A percentile compares a stretch with the other conserved stretches of the same genome.
Evolutionary conservation across 1,284 basidiomycete species (phyloP).

Genomic region (Naganishia sp.): DNA sequence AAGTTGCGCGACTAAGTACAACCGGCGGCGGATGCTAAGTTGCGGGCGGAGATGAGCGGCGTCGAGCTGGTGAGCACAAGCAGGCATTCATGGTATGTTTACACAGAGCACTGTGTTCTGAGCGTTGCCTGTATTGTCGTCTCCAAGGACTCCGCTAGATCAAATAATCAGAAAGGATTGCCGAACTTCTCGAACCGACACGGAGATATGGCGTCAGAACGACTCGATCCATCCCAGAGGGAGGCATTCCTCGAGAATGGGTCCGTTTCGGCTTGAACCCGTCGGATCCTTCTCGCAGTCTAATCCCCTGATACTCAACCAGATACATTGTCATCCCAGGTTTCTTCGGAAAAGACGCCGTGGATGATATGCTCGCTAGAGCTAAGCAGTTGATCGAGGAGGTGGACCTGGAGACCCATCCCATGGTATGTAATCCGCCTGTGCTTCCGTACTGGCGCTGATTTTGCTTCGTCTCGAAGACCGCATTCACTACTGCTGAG

Average conservation of each 20-base stretch:
- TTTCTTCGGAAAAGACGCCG: slow-evolving; percentile 67
- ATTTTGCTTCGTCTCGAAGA: slow-evolving; percentile 57
- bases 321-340: slow-evolving; percentile 75
- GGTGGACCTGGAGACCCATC: slow-evolving; percentile 76
- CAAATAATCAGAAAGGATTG: no score
- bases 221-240: slow-evolving; percentile 4
- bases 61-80: no score
- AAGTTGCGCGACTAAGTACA: no score
- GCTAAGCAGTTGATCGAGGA: slow-evolving; percentile 71
- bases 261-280: neutral
- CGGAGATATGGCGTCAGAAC: neutral
- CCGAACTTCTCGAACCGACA: neutral
- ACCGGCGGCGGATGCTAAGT: no score
- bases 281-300: neutral
- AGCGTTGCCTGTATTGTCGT: no score
- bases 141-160: no score
- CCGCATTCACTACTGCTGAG: slow-evolving; percentile 79
- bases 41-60: no score
- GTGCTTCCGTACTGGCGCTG: neutral
- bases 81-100: no score
- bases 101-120: no score
- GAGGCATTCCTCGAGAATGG: slow-evolving; percentile 16
- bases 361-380: slow-evolving; percentile 65
- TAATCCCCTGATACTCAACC: neutral
- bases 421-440: slow-evolving; percentile 61